phyloP scores from a whole-genome alignment of 352 stramenopile genomes.

The Phytopythium kandeliae region DNA sequence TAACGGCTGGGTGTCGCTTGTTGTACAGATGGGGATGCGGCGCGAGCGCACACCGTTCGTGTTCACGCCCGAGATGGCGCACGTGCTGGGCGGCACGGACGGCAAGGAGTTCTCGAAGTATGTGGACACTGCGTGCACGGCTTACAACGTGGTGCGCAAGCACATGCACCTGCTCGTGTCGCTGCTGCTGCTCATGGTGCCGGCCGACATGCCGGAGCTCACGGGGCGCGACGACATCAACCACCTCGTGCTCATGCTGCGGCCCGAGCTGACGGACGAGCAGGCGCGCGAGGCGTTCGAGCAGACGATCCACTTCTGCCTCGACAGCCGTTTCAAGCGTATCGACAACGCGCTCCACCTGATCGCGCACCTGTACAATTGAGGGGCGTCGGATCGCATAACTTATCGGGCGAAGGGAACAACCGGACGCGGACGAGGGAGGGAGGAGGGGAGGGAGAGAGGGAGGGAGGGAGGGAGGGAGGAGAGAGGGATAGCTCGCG shows the following conservation, averaged over 20 bases:
- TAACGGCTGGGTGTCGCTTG: not conserved
- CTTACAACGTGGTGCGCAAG: conserved; percentile 76
- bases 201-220: conserved; percentile 83
- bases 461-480: too few relatives aligned
- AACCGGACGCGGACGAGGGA: not conserved
- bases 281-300: conserved; percentile 63
- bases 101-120: conserved; percentile 72
- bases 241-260: conserved; percentile 74
- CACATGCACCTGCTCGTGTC: conserved; percentile 86
- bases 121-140: conserved; percentile 58
- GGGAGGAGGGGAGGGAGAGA: too few relatives aligned
- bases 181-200: conserved; percentile 81
- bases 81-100: conserved; percentile 75
- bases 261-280: conserved; percentile 62
- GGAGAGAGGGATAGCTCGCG: too few relatives aligned
- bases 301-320: conserved; percentile 75
- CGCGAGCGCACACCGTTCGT: conserved; percentile 85
- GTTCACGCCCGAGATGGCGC: conserved; percentile 86
- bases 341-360: conserved; percentile 88
- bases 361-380: conserved; percentile 49
- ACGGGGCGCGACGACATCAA: conserved; percentile 81
- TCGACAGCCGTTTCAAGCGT: conserved; percentile 83
- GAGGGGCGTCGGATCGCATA: too few relatives aligned
- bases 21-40: conserved; percentile 58
- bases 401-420: conserved; percentile 9